phyloP scores from a whole-genome alignment of 2,329 filamentous ascomycete genomes.

The Akanthomyces uredinophilus region DNA sequence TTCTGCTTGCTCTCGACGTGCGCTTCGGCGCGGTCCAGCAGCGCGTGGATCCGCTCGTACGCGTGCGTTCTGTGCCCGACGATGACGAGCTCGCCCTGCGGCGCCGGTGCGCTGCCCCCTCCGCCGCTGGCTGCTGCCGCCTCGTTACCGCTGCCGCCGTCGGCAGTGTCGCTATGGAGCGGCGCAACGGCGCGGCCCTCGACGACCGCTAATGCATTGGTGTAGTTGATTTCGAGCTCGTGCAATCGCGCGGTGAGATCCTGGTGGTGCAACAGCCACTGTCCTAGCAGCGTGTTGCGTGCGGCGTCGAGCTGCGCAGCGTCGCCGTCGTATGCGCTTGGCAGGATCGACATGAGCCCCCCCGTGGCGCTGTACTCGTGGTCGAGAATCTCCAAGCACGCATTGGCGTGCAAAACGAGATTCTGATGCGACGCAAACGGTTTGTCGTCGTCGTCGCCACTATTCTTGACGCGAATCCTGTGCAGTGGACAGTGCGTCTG shows the following conservation, averaged over 20 bases:
- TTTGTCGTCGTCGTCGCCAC: constrained; percentile 12
- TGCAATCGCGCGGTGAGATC: constrained; percentile 50
- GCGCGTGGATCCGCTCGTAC: constrained; percentile 39
- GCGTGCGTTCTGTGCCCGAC: constrained; percentile 51
- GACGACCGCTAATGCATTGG: constrained; percentile 45
- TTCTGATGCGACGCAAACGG: constrained; percentile 44
- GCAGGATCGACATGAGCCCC: constrained; percentile 51
- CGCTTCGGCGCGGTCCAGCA: constrained; percentile 43
- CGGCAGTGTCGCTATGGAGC: constrained; percentile 45
- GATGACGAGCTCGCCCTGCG: constrained; percentile 52
- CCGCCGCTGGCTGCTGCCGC: constrained; percentile 6
- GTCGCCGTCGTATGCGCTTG: constrained; percentile 33
- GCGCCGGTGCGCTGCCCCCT: constrained; percentile 39
- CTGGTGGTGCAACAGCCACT: constrained; percentile 51
- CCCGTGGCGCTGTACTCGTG: constrained; percentile 53
- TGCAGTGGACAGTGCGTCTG: constrained; percentile 44
- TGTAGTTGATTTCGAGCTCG: constrained; percentile 51
- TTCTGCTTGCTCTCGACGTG: constrained; percentile 31
- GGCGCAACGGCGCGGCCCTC: constrained; percentile 46
- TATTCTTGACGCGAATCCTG: constrained; percentile 10
- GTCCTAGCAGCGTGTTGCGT: constrained; percentile 50
- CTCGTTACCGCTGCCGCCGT: constrained; percentile 22
- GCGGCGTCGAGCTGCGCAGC: constrained; percentile 36
- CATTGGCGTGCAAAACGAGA: constrained; percentile 53
- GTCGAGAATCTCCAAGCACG: constrained; percentile 54